These are phyloP conservation scores for Anacardium occidentale DNA, from an alignment of 345 rosid species.

Conservation along the genomic window DNA sequence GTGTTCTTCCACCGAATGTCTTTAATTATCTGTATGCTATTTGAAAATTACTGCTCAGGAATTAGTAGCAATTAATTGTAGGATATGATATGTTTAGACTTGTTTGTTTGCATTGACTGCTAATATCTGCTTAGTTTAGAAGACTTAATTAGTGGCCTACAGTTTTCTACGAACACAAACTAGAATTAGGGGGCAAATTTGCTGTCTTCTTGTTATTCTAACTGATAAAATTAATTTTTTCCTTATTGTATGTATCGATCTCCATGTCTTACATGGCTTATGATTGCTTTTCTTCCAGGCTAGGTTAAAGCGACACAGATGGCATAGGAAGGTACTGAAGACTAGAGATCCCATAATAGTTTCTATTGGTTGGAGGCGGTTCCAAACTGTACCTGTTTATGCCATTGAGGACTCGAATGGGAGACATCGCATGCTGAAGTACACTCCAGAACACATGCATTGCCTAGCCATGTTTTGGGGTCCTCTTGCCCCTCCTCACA, in stretches of 20 bases:
- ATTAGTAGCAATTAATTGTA: neutral
- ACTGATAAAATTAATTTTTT: neutral
- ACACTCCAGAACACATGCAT: conserved; percentile 94
- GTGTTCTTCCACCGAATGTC: neutral
- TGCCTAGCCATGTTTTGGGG: conserved; percentile 98
- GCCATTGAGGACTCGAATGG: conserved; percentile 84
- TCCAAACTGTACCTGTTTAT: conserved; percentile 80
- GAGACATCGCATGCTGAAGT: conserved; percentile 92
- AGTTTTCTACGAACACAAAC: neutral
- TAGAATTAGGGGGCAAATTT: neutral
- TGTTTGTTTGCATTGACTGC: neutral
- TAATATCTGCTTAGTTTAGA: neutral
- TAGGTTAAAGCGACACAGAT: conserved; percentile 82
- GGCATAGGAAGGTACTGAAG: conserved; percentile 89
- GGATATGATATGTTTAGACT: neutral
- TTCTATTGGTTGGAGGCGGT: conserved; percentile 95
- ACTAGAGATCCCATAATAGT: conserved; percentile 87
- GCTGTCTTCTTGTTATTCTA: neutral
- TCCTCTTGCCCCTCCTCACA: conserved; percentile 91
- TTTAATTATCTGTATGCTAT: neutral
- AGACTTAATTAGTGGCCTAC: neutral
- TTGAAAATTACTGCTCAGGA: neutral
- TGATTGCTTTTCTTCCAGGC: conserved; percentile 41
- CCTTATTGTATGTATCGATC: neutral
- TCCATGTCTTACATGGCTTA: neutral